Evolutionary conservation across 805 yeast species (phyloP), one percentile per base, ranked within the genome.

Genomic region (Nakazawaea populi): DNA sequence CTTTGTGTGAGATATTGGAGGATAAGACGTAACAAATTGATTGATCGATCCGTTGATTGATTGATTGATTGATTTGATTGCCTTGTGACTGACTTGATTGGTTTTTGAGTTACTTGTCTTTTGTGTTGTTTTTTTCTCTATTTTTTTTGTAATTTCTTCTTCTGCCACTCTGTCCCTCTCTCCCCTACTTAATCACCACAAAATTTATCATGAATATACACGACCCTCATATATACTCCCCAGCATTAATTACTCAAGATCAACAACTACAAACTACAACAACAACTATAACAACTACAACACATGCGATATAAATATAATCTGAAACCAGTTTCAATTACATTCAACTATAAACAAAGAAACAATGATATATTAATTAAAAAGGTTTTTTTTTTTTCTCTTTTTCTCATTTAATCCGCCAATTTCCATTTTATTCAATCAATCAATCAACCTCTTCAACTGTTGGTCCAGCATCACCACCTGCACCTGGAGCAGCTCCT

Each of bases 371-470:
- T 18, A 18, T 18, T 18, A 18, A 32, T 32, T 2, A 32, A 32
- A 2, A 32, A 32, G 10, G 6, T 32, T 10, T 32, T 32, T 32
- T 32, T 11, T 11, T 32, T 32, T 32, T 9, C 8, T 9, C 35
- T 32, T 11, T 32, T 32, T 9, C 8, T 9, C 35, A 2, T 11
- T 9, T 9, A 11, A 11, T 32, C 11, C 35, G 2, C 8, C 8
- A 32, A 10, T 32, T 32, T 32, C 9, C 35, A 7, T 32, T 32
- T 32, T 2, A 32, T 32, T n/a, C 11, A 12, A 3, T 37, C n/a
- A 37, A 46, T 66, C 71, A 74, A 64, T 74, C 79, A 60, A 74
- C 79, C 66, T 74, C 79, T 70, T 74, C 79, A 57, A 74, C 79
- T 63, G 79, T 74, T 63, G 79, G 79, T 54, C 79, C 79, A 51